Evolutionary conservation across 2,329 filamentous ascomycete genomes (phyloP).

Genomic region (Microcera coccophila): DNA sequence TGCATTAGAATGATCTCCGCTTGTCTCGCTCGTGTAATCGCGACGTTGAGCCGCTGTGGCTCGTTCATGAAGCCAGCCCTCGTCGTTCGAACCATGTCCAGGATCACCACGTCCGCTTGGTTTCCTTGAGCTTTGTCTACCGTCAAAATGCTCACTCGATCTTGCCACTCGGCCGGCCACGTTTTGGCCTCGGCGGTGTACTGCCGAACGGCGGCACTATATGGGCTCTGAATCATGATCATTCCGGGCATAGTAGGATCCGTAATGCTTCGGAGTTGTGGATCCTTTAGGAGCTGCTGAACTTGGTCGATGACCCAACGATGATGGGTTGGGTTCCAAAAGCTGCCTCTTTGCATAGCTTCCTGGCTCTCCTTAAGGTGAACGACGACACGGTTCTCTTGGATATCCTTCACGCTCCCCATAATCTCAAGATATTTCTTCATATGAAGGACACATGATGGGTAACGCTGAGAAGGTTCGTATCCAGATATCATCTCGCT

Average conservation of each 20-base stretch:
- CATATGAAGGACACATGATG: constrained; percentile 26
- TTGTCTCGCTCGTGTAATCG: constrained; percentile 42
- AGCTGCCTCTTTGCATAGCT: constrained; percentile 31
- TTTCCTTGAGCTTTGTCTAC: constrained; percentile 46
- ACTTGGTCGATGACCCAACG: constrained; percentile 35
- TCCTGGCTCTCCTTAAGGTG: constrained; percentile 28
- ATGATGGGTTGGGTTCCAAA: constrained; percentile 39
- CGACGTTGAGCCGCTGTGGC: constrained; percentile 43
- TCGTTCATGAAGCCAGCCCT: constrained; percentile 42
- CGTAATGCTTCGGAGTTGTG: constrained; percentile 30
- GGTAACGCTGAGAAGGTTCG: constrained; percentile 20
- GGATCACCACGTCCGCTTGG: constrained; percentile 45
- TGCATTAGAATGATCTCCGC: constrained; percentile 47
- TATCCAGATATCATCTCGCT: constrained; percentile 36
- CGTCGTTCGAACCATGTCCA: constrained; percentile 43
- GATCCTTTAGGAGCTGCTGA: constrained; percentile 29
- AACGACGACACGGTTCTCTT: constrained; percentile 38
- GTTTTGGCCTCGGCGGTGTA: constrained; percentile 32
- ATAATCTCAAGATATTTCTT: constrained; percentile 29
- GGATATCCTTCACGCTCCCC: constrained; percentile 13
- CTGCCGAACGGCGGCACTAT: constrained; percentile 35
- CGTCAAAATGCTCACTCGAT: constrained; percentile 39
- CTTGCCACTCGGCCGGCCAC: constrained; percentile 26
- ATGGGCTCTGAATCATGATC: constrained; percentile 44
- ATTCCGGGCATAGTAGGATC: constrained; percentile 26